Evolutionary conservation across 768 basidiomycete species (phyloP), one percentile per base, ranked within the genome.

Genomic region (Suillus fuscotomentosus): DNA sequence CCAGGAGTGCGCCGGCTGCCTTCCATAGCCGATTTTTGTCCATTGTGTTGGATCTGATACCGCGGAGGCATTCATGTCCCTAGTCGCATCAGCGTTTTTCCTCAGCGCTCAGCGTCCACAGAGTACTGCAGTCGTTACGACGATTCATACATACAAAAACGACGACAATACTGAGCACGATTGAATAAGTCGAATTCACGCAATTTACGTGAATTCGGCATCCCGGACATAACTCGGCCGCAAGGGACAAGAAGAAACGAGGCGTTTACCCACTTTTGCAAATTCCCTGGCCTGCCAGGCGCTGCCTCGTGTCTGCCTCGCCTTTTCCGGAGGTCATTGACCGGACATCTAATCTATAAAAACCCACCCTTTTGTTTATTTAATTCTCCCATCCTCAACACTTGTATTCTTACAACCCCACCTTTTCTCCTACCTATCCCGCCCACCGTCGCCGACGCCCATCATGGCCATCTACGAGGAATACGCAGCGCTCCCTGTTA

Each of bases 221-320:
- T 63, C 1, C 50, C 50, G 50, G 50, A 31, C 4, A 17, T 31
- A 51, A 47, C 56, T 69, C 63, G 69, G 69, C 60, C 64, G 63
- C 43, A 22, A 56, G 57, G 63, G 61, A 70, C 68, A 74, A 66
- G 36, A 61, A 61, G 70, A 62, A 56, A 48, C 61, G 53, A 64
- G 62, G 66, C 53, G 51, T 51, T 60, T 63, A 71, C 31, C 31
- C 4, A 31, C 31, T 31, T 31, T 31, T 31, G 31, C 72, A 71
- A 54, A 69, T 64, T 70, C 73, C 71, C 73, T 48, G 48, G 48
- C 36, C 36, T 36, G 36, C 36, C 36, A 36, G 36, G 36, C 36
- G 11, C 14, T 66, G 82, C 85, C 86, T 85, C 82, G 82, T 82
- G 83, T 74, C 78, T 65, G 79, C 82, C 82, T 81, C 79, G 71